Evolutionary conservation across 139 green algal genomes (phyloP).

Genomic region (Trebouxia sp.): DNA sequence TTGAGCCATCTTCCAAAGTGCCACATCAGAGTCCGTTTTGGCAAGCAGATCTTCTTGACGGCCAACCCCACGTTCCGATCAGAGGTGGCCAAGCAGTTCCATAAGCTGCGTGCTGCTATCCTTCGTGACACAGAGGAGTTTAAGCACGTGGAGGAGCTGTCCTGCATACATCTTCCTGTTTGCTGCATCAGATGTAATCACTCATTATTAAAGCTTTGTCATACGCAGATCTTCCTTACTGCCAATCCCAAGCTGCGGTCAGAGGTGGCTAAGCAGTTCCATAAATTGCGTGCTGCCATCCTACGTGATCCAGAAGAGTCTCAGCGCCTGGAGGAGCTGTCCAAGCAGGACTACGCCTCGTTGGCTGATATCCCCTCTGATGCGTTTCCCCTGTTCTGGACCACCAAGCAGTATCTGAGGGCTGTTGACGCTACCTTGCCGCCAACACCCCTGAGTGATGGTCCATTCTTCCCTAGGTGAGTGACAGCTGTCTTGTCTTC

Average conservation of each 20-base stretch:
- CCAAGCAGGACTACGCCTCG: slow-evolving; percentile 41
- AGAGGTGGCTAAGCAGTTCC: slow-evolving; percentile 66
- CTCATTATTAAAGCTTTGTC: too few species aligned
- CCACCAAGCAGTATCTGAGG: slow-evolving; percentile 35
- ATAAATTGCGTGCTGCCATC: slow-evolving; percentile 58
- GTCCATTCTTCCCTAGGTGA: slow-evolving; percentile 67
- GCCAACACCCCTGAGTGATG: background rate
- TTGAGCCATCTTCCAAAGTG: too few species aligned
- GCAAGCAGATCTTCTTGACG: slow-evolving; percentile 75
- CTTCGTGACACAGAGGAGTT: slow-evolving; percentile 37
- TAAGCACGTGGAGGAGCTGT: slow-evolving; percentile 29
- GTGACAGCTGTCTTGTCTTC: slow-evolving; percentile 34
- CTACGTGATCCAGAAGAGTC: slow-evolving; percentile 37
- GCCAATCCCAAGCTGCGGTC: slow-evolving; percentile 64
- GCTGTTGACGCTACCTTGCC: slow-evolving; percentile 29
- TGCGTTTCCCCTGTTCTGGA: slow-evolving; percentile 81
- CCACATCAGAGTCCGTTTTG: too few species aligned
- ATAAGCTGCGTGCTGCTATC: slow-evolving; percentile 59
- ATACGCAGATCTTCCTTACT: slow-evolving; percentile 75
- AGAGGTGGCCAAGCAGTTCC: slow-evolving; percentile 66
- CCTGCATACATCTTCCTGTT: too few species aligned
- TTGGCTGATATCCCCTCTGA: slow-evolving; percentile 55
- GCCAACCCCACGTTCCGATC: slow-evolving; percentile 63
- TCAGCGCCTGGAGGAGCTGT: slow-evolving; percentile 29
- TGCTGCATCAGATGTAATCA: too few species aligned